Base-by-base conservation (phyloP, 1,284 basidiomycete genomes). In the Cryptococcus neoformans region DNA sequence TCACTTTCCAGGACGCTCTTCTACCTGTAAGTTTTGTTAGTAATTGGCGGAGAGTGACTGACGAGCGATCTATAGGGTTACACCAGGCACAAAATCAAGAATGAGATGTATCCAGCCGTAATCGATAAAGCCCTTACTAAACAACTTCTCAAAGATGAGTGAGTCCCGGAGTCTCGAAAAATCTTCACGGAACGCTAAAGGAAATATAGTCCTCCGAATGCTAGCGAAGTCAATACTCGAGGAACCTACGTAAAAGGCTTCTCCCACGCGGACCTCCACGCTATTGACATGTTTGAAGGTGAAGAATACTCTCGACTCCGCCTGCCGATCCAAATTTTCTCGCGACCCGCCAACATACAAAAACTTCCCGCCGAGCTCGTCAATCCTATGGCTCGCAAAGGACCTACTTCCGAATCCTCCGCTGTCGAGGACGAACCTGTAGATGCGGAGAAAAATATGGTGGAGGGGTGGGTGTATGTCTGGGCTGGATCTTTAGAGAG, bases 231-330 rank as follows among this genome's bases (percentile, higher is more conserved):
- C 73, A 82, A 78, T 39, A 87, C 90, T 0, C 82, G 85, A 49
- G 90, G 90, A 2, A 86, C 84, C 7, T 69, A 90, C 37, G 87
- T 91, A 3, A 72, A 72, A 0, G 89, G 89, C 1, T 78, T 92
- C 48, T 83, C 81, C 0, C 68, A 75, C 9, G 48, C 67, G 14
- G 89, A 92, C 64, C 78, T 92, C 1, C 66, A 65, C 3, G 75
- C 82, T 3, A 75, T 90, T 4, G 89, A 93, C 72, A 62, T 81
- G 6, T 94, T 92, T 60, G 92, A 94, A 75, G 90, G 88, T n/a
- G 70, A 83, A 54, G 91, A 14, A 49, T 10, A 49, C 47, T 37
- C 38, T 39, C 40, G 28, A 28, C 42, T 2, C 39, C 84, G 44
- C 68, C 35, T n/a, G 35, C 62, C 73, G 0, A 84, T 87, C 3